Evolutionary conservation across 495 filamentous ascomycete genomes (phyloP), one percentile per base, ranked within the genome.

Genomic region (Penicillium angulare): DNA sequence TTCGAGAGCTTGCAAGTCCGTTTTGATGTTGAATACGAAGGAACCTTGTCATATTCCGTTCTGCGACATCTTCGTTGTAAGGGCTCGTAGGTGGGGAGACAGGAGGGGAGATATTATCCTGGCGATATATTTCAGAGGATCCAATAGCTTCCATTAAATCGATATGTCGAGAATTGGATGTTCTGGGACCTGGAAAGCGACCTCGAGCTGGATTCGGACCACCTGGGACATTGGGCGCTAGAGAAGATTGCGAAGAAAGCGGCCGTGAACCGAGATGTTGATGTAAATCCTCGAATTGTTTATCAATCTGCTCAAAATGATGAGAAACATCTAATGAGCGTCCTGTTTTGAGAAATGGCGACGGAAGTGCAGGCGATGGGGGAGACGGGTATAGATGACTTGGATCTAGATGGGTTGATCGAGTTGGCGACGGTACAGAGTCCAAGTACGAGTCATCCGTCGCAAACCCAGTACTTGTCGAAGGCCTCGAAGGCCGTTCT

Each of bases 41-140:
- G 18, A 74, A 74, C 1, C 65, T 56, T 8, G 63, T 67, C 65
- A 77, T 74, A 38, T 77, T 77, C 8, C 74, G 68, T 50, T 77
- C 74, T 5, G 74, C 74, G 21, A 77, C 61, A 57, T 77, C 72
- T 57, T 77, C 74, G 32, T 77, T 77, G 51, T 74, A 77, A 4
- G 66, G 71, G 17, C 60, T 65, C 12, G 56, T 63, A 6, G 69
- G 71, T 15, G 71, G 66, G 38, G 66, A 52, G 5, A 57, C 21
- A 5, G 49, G 38, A 49, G 20, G 56, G 24, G 31, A 47, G 38
- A 20, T 59, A 6, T 27, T 7, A 5, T 48, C 33, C n/a, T 23
- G 45, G n/a, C 7, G 21, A 41, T 41, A 24, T 2, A 12, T 65
- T 39, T 73, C 58, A 0, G 65, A 57, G 9, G 63, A 55, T 29